A percentile compares a stretch with the other conserved stretches of the same genome.
Evolutionary conservation across 345 rosid genomes (phyloP).

Genomic region (Brassica carinata): DNA sequence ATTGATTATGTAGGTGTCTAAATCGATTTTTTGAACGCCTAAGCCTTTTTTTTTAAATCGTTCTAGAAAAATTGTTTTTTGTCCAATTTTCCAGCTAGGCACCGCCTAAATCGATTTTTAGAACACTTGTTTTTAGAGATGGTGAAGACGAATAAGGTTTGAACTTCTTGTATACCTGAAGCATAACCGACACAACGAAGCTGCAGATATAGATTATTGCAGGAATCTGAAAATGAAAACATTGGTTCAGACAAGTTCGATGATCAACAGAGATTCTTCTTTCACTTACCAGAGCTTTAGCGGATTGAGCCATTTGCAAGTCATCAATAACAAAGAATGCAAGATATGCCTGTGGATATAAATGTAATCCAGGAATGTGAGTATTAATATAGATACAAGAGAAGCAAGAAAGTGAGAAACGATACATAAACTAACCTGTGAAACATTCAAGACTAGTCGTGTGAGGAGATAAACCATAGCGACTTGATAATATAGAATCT

Average conservation of each 20-base stretch:
- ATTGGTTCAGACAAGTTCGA: constrained; percentile 24
- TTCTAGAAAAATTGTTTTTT: too few relatives aligned
- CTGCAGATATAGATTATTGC: constrained; percentile 90
- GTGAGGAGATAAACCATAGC: constrained; percentile 83
- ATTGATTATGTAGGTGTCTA: too few relatives aligned
- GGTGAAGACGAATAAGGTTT: background rate
- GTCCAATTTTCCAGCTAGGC: too few relatives aligned
- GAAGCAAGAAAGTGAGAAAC: background rate
- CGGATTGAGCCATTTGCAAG: constrained; percentile 74
- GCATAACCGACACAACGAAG: constrained; percentile 76
- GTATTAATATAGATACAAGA: background rate
- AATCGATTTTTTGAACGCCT: too few relatives aligned
- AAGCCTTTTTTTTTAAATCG: too few relatives aligned
- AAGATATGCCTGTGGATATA: constrained; percentile 71
- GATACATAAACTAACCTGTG: constrained; percentile 65
- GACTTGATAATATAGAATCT: constrained; percentile 83
- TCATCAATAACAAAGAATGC: constrained; percentile 92
- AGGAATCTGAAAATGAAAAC: constrained; percentile 57
- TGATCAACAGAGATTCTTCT: background rate
- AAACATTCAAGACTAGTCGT: constrained; percentile 78
- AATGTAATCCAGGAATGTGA: constrained; percentile 29
- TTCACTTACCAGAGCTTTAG: constrained; percentile 83
- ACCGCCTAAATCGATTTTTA: too few relatives aligned
- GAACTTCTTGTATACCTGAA: constrained; percentile 62
- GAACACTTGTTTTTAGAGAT: too few relatives aligned